These are phyloP conservation scores for Alternaria novae-zelandiae DNA, from an alignment of 2,329 filamentous ascomycete species.

Conservation along the genomic window DNA sequence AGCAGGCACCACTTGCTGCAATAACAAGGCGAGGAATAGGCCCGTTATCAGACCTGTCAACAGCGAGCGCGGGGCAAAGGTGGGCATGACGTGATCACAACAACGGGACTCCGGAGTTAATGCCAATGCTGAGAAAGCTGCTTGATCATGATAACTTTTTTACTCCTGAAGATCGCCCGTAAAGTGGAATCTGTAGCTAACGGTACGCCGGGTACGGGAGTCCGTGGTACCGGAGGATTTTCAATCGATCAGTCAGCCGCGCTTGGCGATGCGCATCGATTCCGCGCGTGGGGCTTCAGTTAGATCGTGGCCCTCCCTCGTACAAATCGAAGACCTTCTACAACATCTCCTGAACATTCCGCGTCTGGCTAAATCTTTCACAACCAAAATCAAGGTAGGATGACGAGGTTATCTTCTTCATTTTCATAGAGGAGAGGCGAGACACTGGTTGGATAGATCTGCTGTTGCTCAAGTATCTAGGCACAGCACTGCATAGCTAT, in stretches of 20 bases:
- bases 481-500: not conserved
- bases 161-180: not conserved
- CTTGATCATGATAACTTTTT: not conserved
- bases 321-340: not conserved
- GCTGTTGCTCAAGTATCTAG: not conserved
- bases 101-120: constrained; percentile 4
- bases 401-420: not conserved
- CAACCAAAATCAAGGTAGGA: not conserved
- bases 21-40: constrained; percentile 33
- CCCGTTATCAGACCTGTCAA: constrained; percentile 33
- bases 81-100: constrained; percentile 24
- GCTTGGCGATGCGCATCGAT: not conserved
- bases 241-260: constrained; percentile 9
- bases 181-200: not conserved
- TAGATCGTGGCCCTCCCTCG: not conserved
- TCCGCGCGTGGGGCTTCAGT: constrained; percentile 1
- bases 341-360: not conserved
- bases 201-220: not conserved
- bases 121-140: not conserved
- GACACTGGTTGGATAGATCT: not conserved
- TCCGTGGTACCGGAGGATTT: constrained; percentile 3
- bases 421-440: not conserved
- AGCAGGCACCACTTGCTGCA: constrained; percentile 28
- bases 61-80: constrained; percentile 24
- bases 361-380: not conserved